Conservation (phyloP, 1,284 basidiomycete species). For the Malassezia arunalokei region DNA sequence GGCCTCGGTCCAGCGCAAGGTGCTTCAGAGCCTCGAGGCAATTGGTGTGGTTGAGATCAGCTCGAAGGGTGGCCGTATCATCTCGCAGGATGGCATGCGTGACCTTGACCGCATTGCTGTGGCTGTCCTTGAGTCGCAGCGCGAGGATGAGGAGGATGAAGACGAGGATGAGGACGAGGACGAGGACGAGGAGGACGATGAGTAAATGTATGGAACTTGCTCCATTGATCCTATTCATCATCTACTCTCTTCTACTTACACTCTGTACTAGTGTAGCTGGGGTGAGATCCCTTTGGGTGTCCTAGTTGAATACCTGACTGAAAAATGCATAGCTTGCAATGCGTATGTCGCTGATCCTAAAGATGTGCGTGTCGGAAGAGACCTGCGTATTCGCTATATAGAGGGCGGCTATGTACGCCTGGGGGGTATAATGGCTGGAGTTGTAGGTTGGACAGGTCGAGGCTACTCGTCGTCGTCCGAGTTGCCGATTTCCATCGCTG, state of each 20-base stretch:
- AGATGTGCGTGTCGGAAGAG: not conserved
- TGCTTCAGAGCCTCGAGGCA: slow-evolving; percentile 94
- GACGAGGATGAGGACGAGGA: slow-evolving; percentile 74
- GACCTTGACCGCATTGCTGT: slow-evolving; percentile 98
- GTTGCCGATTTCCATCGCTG: slow-evolving; percentile 71
- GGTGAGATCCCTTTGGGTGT: slow-evolving; percentile 1
- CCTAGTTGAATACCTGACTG: slow-evolving; percentile 14
- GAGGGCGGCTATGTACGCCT: not conserved
- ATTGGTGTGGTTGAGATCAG: slow-evolving; percentile 89
- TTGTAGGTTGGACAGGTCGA: not conserved
- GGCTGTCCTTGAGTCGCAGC: slow-evolving; percentile 75
- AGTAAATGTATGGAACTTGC: slow-evolving; percentile 19
- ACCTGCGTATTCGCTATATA: not conserved
- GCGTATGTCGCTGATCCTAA: not conserved
- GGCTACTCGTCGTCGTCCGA: slow-evolving; percentile 17
- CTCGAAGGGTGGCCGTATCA: slow-evolving; percentile 86
- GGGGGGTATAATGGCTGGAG: not conserved
- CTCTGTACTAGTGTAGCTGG: slow-evolving; percentile 14
- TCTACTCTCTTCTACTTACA: not conserved
- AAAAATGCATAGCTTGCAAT: slow-evolving; percentile 16
- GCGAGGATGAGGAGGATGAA: slow-evolving; percentile 73
- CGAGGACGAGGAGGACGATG: slow-evolving; percentile 26
- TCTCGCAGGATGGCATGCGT: slow-evolving; percentile 88
- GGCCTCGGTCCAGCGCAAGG: slow-evolving; percentile 52
- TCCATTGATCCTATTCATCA: not conserved